Conservation (phyloP, 345 rosid genomes). For the Brassica rapa region DNA sequence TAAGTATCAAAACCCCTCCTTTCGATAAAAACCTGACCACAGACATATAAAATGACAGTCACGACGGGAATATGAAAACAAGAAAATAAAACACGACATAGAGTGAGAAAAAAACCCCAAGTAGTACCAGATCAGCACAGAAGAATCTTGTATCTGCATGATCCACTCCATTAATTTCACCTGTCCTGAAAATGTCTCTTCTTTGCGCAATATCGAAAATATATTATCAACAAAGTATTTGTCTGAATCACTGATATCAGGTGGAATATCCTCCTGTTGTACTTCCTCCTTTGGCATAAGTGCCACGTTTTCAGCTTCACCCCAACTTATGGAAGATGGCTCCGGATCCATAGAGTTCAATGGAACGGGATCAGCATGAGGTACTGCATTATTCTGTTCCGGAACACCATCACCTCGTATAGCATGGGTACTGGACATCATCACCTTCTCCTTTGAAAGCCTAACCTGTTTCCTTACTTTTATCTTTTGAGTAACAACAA, state of each 20-base stretch:
- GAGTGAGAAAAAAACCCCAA: conserved; percentile 14
- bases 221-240: conserved; percentile 72
- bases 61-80: not conserved
- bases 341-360: conserved; percentile 44
- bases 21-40: conserved; percentile 75
- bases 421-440: conserved; percentile 41
- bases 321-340: conserved; percentile 45
- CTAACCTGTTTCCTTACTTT: conserved; percentile 84
- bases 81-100: conserved; percentile 9
- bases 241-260: conserved; percentile 65
- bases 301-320: conserved; percentile 55
- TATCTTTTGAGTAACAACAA: conserved; percentile 78
- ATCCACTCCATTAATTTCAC: conserved; percentile 91
- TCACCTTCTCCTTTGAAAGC: conserved; percentile 74
- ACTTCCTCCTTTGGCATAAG: conserved; percentile 54
- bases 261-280: conserved; percentile 53
- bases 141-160: conserved; percentile 76
- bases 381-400: conserved; percentile 21
- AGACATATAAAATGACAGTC: conserved; percentile 23
- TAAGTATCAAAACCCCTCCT: conserved; percentile 93
- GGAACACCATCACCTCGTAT: conserved; percentile 37
- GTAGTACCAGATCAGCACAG: conserved; percentile 72
- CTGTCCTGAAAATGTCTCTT: conserved; percentile 92
- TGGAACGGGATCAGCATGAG: conserved; percentile 36
- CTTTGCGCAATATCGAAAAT: conserved; percentile 63